phyloP scores from a whole-genome alignment of 2,329 filamentous ascomycete genomes.

The Fusarium tupiense region DNA sequence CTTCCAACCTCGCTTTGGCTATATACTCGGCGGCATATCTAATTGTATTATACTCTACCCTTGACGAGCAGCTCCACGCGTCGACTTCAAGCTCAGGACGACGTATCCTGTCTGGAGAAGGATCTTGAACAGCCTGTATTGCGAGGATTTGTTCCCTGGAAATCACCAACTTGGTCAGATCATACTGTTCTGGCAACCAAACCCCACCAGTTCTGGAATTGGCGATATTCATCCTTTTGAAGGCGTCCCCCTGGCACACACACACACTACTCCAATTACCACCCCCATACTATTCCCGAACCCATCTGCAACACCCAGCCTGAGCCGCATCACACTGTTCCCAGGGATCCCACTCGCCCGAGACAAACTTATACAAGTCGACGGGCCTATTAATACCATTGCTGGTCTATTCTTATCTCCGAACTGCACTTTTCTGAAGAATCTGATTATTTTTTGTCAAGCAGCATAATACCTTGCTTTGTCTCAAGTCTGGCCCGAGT shows the following conservation, averaged over 20 bases:
- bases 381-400: neutral
- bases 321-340: slow-evolving; percentile 9
- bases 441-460: neutral
- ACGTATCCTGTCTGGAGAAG: neutral
- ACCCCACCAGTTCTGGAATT: neutral
- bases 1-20: neutral
- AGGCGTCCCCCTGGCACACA: slow-evolving; percentile 2
- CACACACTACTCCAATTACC: neutral
- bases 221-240: slow-evolving; percentile 1
- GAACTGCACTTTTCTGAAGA: neutral
- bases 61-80: neutral
- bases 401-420: neutral
- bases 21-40: neutral
- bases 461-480: neutral
- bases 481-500: neutral
- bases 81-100: neutral
- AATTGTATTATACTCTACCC: neutral
- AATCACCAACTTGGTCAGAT: slow-evolving; percentile 1
- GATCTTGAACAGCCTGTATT: neutral
- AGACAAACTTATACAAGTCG: slow-evolving; percentile 3
- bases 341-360: neutral
- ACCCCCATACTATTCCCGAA: slow-evolving; percentile 17
- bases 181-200: neutral
- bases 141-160: neutral
- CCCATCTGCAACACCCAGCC: slow-evolving; percentile 1